A percentile compares a stretch with the other conserved stretches of the same genome.
These are phyloP conservation scores for Bolboschoenoplectus hybrid DNA, from an alignment of 202 grass and related monocot genomes.

Conservation along the genomic window DNA sequence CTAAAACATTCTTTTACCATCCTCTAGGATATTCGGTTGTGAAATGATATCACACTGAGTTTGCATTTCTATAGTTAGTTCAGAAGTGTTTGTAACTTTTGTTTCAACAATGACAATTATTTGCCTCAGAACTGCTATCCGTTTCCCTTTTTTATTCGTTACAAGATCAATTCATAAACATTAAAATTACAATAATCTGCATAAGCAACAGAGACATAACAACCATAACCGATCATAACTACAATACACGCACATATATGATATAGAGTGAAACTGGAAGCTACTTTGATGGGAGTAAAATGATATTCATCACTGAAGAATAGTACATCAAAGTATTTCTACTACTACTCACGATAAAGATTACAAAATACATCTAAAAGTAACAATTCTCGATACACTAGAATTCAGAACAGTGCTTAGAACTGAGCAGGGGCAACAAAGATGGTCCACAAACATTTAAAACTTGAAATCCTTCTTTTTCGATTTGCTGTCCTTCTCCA, in stretches of 20 bases:
- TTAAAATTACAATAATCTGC: neutral
- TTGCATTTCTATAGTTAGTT: neutral
- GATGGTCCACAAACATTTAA: conserved; percentile 35
- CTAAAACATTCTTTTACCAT: conserved; percentile 20
- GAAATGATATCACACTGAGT: neutral
- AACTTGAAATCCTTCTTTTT: conserved; percentile 99
- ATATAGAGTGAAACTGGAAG: neutral
- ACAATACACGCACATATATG: neutral
- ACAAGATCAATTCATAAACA: neutral
- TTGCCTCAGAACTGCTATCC: neutral
- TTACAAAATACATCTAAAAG: conserved; percentile 38
- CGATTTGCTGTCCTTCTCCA: conserved; percentile 90
- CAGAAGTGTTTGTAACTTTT: neutral
- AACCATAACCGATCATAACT: too few species aligned
- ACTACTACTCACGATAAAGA: neutral
- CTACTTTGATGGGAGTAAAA: neutral
- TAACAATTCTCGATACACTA: neutral
- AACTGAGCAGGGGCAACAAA: neutral
- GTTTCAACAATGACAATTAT: neutral
- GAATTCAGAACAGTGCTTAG: neutral
- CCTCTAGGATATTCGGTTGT: neutral
- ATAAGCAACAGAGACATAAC: neutral
- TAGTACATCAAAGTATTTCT: neutral
- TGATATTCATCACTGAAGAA: conserved; percentile 17
- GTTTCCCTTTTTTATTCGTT: neutral